phyloP scores from a whole-genome alignment of 2,329 filamentous ascomycete genomes.

The Talaromyces sp. region DNA sequence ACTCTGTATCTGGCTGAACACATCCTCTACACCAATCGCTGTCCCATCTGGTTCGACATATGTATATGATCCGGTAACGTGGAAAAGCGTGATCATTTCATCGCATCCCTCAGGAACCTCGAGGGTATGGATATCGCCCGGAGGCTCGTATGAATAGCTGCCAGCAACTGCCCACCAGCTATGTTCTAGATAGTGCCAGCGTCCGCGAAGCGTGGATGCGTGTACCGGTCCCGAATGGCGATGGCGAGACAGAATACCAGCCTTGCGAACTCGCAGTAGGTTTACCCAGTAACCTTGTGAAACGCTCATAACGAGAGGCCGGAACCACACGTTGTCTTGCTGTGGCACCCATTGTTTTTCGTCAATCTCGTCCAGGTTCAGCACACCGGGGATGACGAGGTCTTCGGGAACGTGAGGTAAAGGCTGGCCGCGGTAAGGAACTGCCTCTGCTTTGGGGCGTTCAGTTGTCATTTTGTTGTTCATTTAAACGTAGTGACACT shows the following conservation, averaged over 20 bases:
- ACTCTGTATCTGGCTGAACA: slow-evolving; percentile 28
- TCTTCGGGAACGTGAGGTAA: slow-evolving; percentile 18
- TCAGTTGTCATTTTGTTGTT: background rate
- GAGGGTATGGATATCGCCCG: slow-evolving; percentile 32
- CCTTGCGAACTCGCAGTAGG: slow-evolving; percentile 25
- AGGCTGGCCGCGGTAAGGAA: slow-evolving; percentile 20
- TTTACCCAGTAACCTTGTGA: slow-evolving; percentile 31
- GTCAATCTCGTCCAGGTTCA: slow-evolving; percentile 23
- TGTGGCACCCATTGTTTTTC: slow-evolving; percentile 29
- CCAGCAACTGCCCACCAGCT: slow-evolving; percentile 32
- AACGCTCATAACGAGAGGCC: slow-evolving; percentile 25
- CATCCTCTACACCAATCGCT: slow-evolving; percentile 27
- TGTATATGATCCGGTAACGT: slow-evolving; percentile 32
- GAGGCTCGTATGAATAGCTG: slow-evolving; percentile 30
- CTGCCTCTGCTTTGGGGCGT: slow-evolving; percentile 2
- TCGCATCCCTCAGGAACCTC: slow-evolving; percentile 28
- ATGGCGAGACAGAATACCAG: slow-evolving; percentile 30
- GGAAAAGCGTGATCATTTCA: slow-evolving; percentile 32
- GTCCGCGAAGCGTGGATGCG: slow-evolving; percentile 26
- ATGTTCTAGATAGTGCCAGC: slow-evolving; percentile 35
- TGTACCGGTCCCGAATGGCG: slow-evolving; percentile 30
- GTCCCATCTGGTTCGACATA: slow-evolving; percentile 30
- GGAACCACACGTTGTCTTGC: slow-evolving; percentile 26
- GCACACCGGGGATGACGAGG: slow-evolving; percentile 12
- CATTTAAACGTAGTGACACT: too few relatives aligned